These are phyloP conservation scores for Orbilia quercus DNA, from an alignment of 2,329 filamentous ascomycete genomes.

Conservation along the genomic window DNA sequence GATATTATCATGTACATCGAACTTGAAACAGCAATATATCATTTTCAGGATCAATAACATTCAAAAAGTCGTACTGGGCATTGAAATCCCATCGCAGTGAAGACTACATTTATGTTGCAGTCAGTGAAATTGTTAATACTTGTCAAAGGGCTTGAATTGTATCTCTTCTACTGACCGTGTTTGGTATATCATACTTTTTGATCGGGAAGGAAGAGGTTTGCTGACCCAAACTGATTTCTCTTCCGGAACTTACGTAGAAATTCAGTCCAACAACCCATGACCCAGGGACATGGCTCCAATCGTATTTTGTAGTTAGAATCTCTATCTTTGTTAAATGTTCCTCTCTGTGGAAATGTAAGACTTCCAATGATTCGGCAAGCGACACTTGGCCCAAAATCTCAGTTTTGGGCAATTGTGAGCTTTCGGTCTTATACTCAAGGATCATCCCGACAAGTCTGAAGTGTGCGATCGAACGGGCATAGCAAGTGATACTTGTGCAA, in stretches of 20 bases:
- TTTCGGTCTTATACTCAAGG: background rate
- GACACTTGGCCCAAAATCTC: constrained; percentile 6
- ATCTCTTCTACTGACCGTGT: constrained; percentile 3
- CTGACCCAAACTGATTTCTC: background rate
- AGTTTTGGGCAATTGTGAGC: background rate
- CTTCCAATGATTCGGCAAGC: constrained; percentile 2
- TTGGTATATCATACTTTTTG: constrained; percentile 7
- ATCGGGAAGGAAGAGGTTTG: background rate
- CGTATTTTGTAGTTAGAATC: background rate
- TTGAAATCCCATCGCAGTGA: constrained; percentile 21
- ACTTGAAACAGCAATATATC: too few species aligned
- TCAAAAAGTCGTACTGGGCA: constrained; percentile 1
- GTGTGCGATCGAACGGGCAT: constrained; percentile 3
- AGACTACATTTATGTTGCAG: background rate
- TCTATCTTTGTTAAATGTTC: background rate
- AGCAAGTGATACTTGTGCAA: background rate
- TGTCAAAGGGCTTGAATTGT: background rate
- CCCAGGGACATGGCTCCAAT: background rate
- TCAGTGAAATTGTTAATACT: background rate
- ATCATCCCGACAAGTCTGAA: constrained; percentile 6
- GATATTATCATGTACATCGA: too few species aligned
- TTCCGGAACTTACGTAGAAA: background rate
- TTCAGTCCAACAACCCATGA: constrained; percentile 5
- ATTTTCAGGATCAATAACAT: too few species aligned
- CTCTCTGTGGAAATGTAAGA: background rate